phyloP scores from a whole-genome alignment of 2,329 filamentous ascomycete genomes.

The Tolypocladium pustulatum region DNA sequence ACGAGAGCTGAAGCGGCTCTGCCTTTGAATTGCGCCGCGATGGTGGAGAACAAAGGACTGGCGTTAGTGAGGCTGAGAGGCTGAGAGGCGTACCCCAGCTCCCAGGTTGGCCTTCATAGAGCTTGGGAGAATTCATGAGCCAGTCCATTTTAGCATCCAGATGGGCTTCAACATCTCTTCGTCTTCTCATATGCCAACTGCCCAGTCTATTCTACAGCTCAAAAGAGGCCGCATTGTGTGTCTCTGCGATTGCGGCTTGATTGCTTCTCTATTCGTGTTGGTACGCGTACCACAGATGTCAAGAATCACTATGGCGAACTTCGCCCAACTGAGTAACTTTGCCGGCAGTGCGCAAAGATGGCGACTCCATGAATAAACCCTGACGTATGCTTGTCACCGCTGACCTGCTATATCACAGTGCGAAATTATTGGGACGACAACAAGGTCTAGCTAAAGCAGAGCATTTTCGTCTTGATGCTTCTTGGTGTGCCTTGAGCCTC shows the following conservation, averaged over 20 bases:
- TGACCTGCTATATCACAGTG: no score
- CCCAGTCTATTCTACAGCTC: not conserved
- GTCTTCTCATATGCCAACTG: not conserved
- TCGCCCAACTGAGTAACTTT: no score
- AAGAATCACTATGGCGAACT: no score
- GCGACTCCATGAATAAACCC: no score
- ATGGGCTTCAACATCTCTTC: not conserved
- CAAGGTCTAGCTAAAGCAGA: constrained; percentile 30
- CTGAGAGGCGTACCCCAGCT: not conserved
- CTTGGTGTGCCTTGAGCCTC: constrained; percentile 40
- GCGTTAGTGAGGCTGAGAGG: not conserved
- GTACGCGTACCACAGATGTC: no score
- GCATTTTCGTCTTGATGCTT: constrained; percentile 28
- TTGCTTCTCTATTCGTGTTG: not conserved
- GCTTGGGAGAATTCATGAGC: not conserved
- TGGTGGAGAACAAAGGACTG: not conserved
- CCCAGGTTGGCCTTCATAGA: not conserved
- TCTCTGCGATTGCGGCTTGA: not conserved
- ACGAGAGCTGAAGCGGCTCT: not conserved
- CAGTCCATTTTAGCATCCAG: not conserved
- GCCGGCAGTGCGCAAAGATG: no score
- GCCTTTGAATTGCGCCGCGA: not conserved
- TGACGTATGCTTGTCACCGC: no score
- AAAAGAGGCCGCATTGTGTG: not conserved
- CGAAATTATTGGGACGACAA: no score